Percentiles rank a stretch among this genome's conserved stretches.
Conservation (phyloP, 2,329 filamentous ascomycete genomes). For the Lachnum nothofagi region DNA sequence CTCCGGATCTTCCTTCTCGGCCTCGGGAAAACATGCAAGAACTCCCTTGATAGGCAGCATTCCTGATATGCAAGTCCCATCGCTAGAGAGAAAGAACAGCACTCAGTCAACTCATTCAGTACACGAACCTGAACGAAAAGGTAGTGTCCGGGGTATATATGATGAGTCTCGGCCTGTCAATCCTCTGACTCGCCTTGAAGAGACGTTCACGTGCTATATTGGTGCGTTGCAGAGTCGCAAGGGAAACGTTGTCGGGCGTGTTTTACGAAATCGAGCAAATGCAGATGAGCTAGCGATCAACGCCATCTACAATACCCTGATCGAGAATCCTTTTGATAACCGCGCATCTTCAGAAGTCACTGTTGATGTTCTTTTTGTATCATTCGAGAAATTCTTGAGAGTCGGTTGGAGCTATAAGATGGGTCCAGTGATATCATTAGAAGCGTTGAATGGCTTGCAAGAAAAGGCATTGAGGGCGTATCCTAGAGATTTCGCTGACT, state of each 20-base stretch:
- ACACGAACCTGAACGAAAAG: constrained; percentile 28
- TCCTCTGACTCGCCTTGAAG: constrained; percentile 69
- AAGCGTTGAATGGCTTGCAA: constrained; percentile 70
- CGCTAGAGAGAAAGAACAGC: constrained; percentile 26
- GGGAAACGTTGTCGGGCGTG: constrained; percentile 77
- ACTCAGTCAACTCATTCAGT: constrained; percentile 28
- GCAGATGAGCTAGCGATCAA: constrained; percentile 80
- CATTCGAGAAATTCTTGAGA: constrained; percentile 88
- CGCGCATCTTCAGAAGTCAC: constrained; percentile 70
- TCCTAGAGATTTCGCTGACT: constrained; percentile 67
- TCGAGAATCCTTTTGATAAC: constrained; percentile 75
- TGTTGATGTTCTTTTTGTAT: constrained; percentile 80
- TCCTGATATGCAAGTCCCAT: constrained; percentile 36
- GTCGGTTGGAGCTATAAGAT: constrained; percentile 86
- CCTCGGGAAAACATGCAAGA: constrained; percentile 28
- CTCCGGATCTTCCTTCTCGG: constrained; percentile 37
- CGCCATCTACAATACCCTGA: constrained; percentile 81
- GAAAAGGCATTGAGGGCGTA: constrained; percentile 59
- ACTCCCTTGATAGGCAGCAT: constrained; percentile 38
- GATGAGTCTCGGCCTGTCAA: constrained; percentile 57
- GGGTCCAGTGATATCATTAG: constrained; percentile 72
- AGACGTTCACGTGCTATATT: constrained; percentile 78
- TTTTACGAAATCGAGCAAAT: constrained; percentile 61
- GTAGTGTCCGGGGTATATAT: constrained; percentile 35
- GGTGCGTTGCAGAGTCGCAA: constrained; percentile 78